These are phyloP conservation scores for Agrostemma githago DNA, from an alignment of 148 eudicot species.

Conservation along the genomic window DNA sequence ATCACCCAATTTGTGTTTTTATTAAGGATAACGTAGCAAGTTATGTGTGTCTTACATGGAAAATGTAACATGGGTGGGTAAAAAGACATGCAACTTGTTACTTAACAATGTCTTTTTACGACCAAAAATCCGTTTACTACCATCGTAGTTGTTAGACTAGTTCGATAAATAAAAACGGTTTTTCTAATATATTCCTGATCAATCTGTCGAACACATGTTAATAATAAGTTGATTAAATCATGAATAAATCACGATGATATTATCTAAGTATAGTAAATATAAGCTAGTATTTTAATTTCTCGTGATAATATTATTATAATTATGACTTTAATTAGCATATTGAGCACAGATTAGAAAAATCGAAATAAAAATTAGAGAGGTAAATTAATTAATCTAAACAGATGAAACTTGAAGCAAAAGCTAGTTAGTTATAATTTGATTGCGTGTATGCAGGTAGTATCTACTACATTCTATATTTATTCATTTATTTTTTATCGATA, in stretches of 20 bases:
- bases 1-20: not conserved
- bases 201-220: too few species aligned
- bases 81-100: not conserved
- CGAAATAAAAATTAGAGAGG: not conserved
- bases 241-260: too few species aligned
- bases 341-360: not conserved
- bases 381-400: too few species aligned
- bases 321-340: too few species aligned
- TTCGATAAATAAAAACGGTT: too few species aligned
- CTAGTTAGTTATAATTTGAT: slow-evolving; percentile 24
- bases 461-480: too few species aligned
- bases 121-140: not conserved
- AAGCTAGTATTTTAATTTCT: too few species aligned
- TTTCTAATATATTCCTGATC: too few species aligned
- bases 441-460: slow-evolving; percentile 10
- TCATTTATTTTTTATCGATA: too few species aligned
- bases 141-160: not conserved
- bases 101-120: not conserved
- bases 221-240: too few species aligned
- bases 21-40: not conserved
- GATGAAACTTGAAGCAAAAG: slow-evolving; percentile 23
- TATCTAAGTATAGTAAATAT: too few species aligned
- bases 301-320: too few species aligned
- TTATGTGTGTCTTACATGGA: not conserved
- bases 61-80: not conserved